Evolutionary conservation across 441 rosid genomes (phyloP), one percentile per base, ranked within the genome.

Genomic region (California macrophylla): DNA sequence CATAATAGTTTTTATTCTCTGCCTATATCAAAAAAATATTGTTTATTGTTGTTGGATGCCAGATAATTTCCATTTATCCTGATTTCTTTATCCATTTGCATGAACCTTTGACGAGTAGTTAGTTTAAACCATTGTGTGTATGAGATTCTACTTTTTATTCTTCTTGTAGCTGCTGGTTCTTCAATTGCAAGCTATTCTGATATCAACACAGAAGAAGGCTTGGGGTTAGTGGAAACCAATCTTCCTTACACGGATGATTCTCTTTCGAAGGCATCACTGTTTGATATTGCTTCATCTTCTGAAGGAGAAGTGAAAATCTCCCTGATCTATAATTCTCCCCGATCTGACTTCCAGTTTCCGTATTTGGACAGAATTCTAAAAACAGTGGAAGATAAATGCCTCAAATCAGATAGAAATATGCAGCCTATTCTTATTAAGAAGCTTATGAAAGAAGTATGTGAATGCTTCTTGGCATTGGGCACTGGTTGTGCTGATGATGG

Each of bases 251-350:
- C 9, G 28, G 25, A 56, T 56, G 15, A 56, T 56, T 56, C 28
- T 56, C 13, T 21, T 56, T 9, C 28, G 3, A 56, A 20, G 62
- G 4, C 62, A 23, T 56, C 15, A 3, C 62, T 20, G 28, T 56
- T 56, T 56, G 90, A 91, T 72, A 80, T 93, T 68, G 96, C 97
- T 68, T 85, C 96, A 66, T 86, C 95, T 2, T 70, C 84, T 25
- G 69, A 68, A 68, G 96, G 97, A 79, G 97, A 89, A 80, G 96
- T 91, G 85, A 89, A 88, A 83, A 80, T 91, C 70, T 80, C 62
- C 28, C 76, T 93, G 50, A 86, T 85, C 79, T 93, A 83, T 82
- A 75, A 77, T 74, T 68, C 78, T 76, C 85, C 85, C 76, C 81
- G 81, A 50, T 77, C 85, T 25, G 82, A 77, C 72, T 76, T 77